Evolutionary conservation across 2,329 filamentous ascomycete genomes (phyloP).

Genomic region (Nemania sp.): DNA sequence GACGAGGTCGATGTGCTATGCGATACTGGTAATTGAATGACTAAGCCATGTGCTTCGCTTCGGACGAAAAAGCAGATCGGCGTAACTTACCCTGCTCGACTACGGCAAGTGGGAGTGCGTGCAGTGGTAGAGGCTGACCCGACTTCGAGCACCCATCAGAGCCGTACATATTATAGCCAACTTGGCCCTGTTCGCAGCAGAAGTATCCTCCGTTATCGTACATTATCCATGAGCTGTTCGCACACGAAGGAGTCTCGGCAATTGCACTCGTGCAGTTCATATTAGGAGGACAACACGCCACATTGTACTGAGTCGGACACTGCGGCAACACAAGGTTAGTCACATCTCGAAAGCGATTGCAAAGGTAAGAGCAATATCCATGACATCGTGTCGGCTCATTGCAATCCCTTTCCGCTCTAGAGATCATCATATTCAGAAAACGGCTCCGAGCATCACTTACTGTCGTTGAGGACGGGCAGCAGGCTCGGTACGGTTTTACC

Average conservation of each 20-base stretch:
- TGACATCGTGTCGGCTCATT: too few relatives aligned
- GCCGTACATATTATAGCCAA: constrained; percentile 22
- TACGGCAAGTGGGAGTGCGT: constrained; percentile 24
- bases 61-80: background rate
- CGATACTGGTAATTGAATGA: background rate
- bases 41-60: background rate
- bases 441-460: constrained; percentile 12
- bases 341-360: background rate
- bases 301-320: constrained; percentile 15
- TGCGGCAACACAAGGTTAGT: background rate
- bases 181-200: constrained; percentile 26
- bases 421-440: background rate
- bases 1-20: background rate
- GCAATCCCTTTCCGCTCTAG: background rate
- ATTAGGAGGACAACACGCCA: constrained; percentile 18
- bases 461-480: constrained; percentile 28
- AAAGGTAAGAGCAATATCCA: background rate
- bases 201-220: constrained; percentile 29
- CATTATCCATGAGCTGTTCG: constrained; percentile 31
- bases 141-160: constrained; percentile 26
- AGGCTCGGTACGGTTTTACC: constrained; percentile 22
- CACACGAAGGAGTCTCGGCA: constrained; percentile 22
- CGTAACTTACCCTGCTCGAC: constrained; percentile 24
- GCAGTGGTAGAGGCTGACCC: constrained; percentile 14
- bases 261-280: constrained; percentile 25